Evolutionary conservation across 257 asterid genomes (phyloP), one percentile per base, ranked within the genome.

Genomic region (Echium plantagineum): DNA sequence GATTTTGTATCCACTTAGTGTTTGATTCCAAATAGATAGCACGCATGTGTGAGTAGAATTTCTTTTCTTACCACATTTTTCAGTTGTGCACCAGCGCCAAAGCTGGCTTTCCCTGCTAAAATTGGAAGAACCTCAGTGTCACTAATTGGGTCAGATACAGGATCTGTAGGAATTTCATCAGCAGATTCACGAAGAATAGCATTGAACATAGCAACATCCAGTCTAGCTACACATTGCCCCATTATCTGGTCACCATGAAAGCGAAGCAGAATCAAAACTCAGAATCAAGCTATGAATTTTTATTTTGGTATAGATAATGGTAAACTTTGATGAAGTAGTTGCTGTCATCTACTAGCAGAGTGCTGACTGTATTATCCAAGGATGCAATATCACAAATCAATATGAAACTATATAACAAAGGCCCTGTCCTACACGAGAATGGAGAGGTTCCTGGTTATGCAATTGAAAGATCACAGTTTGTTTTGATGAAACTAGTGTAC

Each of bases 191-290:
- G 77, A 66, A 88, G 95, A 69, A 88, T 80, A 63, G 85, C 96
- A 49, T 85, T 88, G 67, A 88, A 80, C 96, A 88, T 88, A 52
- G 95, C 96, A 61, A 85, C 94, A 59, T 88, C 96, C 60, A 88
- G 67, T 63, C 95, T 80, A 55, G 80, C 85, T 28, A 83, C 67
- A 71, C 84, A 70, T 70, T 81, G 95, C 86, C 80, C 90, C 96
- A 88, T 85, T 66, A 85, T 80, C 96, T 83, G 66, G 60, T 68
- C 22, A 63, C 32, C n/a, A 61, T 57, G 66, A 42, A 42, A 42
- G 10, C 49, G 46, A 35, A 35, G 46, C 12, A 35, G 46, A 35
- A 7, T 35, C 46, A 35, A 35, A 42, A 42, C 49, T 12, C 17
- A 10, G 15, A 42, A 42, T 42, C 17, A 42, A 42, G 49, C n/a